phyloP scores from a whole-genome alignment of 164 flowering plant genomes.

The Umbellularia californica region DNA sequence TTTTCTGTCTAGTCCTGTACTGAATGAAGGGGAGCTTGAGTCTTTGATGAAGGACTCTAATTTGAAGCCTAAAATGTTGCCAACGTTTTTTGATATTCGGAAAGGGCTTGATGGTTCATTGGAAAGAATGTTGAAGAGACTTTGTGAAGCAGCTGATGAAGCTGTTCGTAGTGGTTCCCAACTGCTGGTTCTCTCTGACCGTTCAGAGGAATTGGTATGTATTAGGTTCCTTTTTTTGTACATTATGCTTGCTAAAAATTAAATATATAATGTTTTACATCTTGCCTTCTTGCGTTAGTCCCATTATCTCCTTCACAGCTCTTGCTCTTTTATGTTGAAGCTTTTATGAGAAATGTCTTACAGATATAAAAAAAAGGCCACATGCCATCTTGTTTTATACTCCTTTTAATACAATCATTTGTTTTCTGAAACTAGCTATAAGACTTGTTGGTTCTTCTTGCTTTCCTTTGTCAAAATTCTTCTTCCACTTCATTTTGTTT shows the following conservation, averaged over 20 bases:
- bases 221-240: neutral
- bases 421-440: neutral
- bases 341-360: neutral
- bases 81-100: slow-evolving; percentile 84
- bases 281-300: neutral
- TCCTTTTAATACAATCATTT: neutral
- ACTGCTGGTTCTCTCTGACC: slow-evolving; percentile 91
- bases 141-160: slow-evolving; percentile 97
- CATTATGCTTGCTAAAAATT: neutral
- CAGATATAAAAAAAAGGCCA: no score
- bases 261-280: neutral
- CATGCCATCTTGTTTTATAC: no score
- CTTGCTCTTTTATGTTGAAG: neutral
- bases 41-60: slow-evolving; percentile 62
- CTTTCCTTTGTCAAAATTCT: neutral
- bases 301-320: neutral
- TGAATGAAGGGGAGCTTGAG: slow-evolving; percentile 95
- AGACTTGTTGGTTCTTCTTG: neutral
- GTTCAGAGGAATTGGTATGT: slow-evolving; percentile 78
- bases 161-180: slow-evolving; percentile 98
- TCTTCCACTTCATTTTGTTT: no score
- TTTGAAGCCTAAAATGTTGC: slow-evolving; percentile 69
- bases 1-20: slow-evolving; percentile 77
- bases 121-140: slow-evolving; percentile 54
- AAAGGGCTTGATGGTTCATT: slow-evolving; percentile 94